Conservation (phyloP, 805 yeast genomes). For the Pichia manshurica region DNA sequence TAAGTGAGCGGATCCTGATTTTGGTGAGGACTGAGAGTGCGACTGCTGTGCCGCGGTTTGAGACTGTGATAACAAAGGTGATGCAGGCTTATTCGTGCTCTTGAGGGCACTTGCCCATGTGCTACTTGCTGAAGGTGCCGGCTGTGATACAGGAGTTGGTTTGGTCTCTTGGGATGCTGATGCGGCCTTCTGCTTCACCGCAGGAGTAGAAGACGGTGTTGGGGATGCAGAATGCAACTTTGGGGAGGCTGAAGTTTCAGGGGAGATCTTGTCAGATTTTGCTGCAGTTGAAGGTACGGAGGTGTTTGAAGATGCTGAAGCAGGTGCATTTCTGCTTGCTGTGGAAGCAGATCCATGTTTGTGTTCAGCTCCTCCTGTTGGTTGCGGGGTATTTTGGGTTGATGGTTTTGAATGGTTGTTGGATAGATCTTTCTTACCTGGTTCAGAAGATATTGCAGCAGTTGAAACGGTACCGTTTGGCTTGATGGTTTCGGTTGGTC, state of each 20-base stretch:
- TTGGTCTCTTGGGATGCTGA: background rate
- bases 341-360: too few species aligned
- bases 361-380: background rate
- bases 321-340: background rate
- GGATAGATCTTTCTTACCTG: too few species aligned
- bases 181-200: background rate
- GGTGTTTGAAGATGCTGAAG: background rate
- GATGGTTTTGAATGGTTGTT: background rate
- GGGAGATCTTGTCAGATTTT: background rate
- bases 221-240: background rate
- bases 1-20: background rate
- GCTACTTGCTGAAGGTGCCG: background rate
- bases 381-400: background rate
- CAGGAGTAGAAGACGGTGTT: background rate
- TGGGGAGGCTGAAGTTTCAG: background rate
- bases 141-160: background rate
- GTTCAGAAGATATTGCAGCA: too few species aligned
- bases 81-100: background rate
- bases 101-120: constrained; percentile 8
- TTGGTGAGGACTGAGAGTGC: background rate
- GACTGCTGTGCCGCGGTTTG: background rate
- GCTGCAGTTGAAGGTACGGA: background rate
- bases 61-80: background rate
- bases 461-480: too few species aligned
- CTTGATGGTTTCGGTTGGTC: too few species aligned